Base-by-base conservation (phyloP, 2,329 filamentous ascomycete genomes). In the Sporothrix variecibatus region DNA sequence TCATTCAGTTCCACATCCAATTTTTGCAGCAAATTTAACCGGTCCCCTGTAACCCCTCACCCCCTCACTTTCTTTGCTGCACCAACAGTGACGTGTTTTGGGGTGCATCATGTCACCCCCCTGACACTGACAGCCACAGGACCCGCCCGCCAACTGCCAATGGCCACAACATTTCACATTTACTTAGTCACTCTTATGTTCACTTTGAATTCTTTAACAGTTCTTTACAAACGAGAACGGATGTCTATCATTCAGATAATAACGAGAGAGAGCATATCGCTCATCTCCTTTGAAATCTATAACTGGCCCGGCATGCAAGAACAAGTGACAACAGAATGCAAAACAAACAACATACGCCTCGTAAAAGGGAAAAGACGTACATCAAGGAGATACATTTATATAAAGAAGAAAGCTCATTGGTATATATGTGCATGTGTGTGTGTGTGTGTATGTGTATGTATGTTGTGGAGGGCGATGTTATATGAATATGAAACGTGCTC, bases 81-180 rank as follows among this genome's bases (percentile, higher is more conserved):
- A 65, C 62, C 38, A 65, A 65, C 38, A 65, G 62, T 65, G 62
- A 28, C 62, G 38, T 65, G 38, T 62, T 65, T 46, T 65, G 38
- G 38, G 38, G 38, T 43, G 62, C 38, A n/a, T 65, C 62, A 65
- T 17, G 51, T 46, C 43, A 28, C 4, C 31, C 31, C 17, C 60
- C n/a, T n/a, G 31, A 65, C 60, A 23, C 20, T 43, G n/a, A 40
- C 28, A 23, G 31, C 0, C 6, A n/a, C 20, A 12, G 34, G 56
- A 60, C 43, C 43, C 43, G 26, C 46, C 8, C n/a, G n/a, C n/a
- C 51, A 53, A 23, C 51, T 2, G 23, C 20, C 12, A 43, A 53
- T 7, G 6, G 23, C n/a, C 3, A 53, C 51, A 11, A 9, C 43
- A 20, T 49, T 17, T 17, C 4, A 15, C 43, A 12, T 43, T 43